These are phyloP conservation scores for Cajanus cajan DNA, from an alignment of 306 rosid species.

Conservation along the genomic window DNA sequence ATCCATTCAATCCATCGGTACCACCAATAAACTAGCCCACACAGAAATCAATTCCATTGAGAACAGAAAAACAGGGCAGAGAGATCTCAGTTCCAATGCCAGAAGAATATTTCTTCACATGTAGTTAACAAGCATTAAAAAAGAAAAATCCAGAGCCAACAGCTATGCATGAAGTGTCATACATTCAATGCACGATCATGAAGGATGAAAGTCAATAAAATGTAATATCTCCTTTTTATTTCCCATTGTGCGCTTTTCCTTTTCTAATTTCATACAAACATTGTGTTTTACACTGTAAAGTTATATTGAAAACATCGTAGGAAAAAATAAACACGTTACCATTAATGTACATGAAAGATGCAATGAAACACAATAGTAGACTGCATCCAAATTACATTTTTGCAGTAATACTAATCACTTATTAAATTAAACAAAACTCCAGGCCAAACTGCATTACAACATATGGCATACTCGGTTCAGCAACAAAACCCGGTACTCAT, in stretches of 20 bases:
- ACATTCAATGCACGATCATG: not conserved
- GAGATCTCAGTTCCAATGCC: not conserved
- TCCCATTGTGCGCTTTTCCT: not conserved
- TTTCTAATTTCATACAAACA: not conserved
- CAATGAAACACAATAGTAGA: not conserved
- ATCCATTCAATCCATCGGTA: not conserved
- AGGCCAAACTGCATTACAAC: not conserved
- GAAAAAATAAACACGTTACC: not conserved
- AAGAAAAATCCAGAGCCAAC: not conserved
- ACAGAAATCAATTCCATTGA: not conserved
- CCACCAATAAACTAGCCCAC: not conserved
- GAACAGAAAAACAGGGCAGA: not conserved
- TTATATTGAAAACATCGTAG: not conserved
- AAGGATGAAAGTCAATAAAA: too few species aligned
- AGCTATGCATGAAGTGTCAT: not conserved
- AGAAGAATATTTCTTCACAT: conserved; percentile 2
- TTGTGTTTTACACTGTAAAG: not conserved
- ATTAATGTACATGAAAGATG: not conserved
- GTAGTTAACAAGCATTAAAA: not conserved
- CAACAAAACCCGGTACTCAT: not conserved
- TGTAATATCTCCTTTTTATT: conserved; percentile 11
- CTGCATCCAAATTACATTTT: not conserved
- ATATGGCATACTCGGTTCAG: not conserved
- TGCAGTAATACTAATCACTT: not conserved
- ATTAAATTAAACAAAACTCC: not conserved